A percentile compares a stretch with the other conserved stretches of the same genome.
These are phyloP conservation scores for Grosmannia serpens DNA, from an alignment of 2,329 filamentous ascomycete genomes.

Conservation along the genomic window DNA sequence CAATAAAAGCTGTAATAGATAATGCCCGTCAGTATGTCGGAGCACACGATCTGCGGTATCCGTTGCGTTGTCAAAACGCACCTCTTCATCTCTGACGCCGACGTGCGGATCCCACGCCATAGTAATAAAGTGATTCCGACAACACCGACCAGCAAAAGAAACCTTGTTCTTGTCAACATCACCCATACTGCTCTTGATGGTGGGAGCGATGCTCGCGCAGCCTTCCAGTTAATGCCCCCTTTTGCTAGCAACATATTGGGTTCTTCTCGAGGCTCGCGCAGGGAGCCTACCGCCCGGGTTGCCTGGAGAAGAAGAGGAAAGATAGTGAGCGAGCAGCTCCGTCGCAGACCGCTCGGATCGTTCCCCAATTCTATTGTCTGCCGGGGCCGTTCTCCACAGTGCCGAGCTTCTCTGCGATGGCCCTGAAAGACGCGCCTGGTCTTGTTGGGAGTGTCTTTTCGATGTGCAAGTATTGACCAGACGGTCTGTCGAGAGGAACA, in stretches of 20 bases:
- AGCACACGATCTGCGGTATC: background rate
- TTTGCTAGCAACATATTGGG: constrained; percentile 77
- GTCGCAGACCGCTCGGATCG: background rate
- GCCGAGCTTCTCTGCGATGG: background rate
- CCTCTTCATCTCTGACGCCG: constrained; percentile 85
- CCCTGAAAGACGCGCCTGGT: background rate
- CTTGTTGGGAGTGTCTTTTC: background rate
- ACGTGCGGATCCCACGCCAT: constrained; percentile 76
- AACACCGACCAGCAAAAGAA: constrained; percentile 62
- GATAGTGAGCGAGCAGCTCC: background rate
- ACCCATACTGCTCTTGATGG: constrained; percentile 60
- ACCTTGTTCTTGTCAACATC: constrained; percentile 64
- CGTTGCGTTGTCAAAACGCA: constrained; percentile 29
- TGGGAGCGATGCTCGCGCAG: constrained; percentile 67
- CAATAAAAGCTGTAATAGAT: constrained; percentile 69
- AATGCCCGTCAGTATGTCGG: background rate
- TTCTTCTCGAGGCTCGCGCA: constrained; percentile 26
- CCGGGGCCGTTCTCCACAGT: background rate
- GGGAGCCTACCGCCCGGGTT: constrained; percentile 18
- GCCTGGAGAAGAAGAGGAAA: constrained; percentile 6
- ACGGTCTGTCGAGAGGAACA: background rate
- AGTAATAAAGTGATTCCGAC: constrained; percentile 63
- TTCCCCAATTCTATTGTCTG: background rate
- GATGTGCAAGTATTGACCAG: background rate
- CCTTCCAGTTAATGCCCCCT: constrained; percentile 86